Conservation (phyloP, 257 asterid genomes). For the Petunia secreta region DNA sequence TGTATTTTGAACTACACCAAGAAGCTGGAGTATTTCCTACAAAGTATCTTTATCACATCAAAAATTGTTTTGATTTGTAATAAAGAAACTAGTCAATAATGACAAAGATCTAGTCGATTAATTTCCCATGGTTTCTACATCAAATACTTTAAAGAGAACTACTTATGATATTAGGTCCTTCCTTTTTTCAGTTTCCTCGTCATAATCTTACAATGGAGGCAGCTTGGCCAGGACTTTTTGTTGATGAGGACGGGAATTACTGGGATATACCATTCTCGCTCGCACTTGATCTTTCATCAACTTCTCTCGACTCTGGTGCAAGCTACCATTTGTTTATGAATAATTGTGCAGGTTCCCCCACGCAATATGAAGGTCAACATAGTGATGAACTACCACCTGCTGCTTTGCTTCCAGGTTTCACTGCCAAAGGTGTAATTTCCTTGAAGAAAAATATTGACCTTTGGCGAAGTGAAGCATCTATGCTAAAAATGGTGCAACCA, state of each 20-base stretch:
- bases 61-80: not conserved
- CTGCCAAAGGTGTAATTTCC: constrained; percentile 70
- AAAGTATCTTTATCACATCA: constrained; percentile 4
- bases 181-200: constrained; percentile 58
- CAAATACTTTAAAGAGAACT: not conserved
- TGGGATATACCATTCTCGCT: constrained; percentile 79
- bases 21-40: not conserved
- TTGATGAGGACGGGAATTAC: constrained; percentile 66
- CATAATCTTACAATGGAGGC: constrained; percentile 78
- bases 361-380: constrained; percentile 43
- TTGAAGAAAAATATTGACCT: constrained; percentile 58
- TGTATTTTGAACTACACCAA: constrained; percentile 1
- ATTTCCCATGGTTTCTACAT: not conserved
- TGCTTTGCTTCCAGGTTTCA: constrained; percentile 61
- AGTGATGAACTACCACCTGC: constrained; percentile 39
- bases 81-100: not conserved
- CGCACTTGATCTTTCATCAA: constrained; percentile 69
- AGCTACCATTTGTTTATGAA: constrained; percentile 71
- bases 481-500: constrained; percentile 74
- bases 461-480: constrained; percentile 79
- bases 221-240: constrained; percentile 66
- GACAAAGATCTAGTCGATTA: constrained; percentile 1
- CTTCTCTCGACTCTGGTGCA: constrained; percentile 53
- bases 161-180: constrained; percentile 5
- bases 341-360: constrained; percentile 59